Conservation (phyloP, 495 filamentous ascomycete genomes). For the Chaetomium cochliodes region DNA sequence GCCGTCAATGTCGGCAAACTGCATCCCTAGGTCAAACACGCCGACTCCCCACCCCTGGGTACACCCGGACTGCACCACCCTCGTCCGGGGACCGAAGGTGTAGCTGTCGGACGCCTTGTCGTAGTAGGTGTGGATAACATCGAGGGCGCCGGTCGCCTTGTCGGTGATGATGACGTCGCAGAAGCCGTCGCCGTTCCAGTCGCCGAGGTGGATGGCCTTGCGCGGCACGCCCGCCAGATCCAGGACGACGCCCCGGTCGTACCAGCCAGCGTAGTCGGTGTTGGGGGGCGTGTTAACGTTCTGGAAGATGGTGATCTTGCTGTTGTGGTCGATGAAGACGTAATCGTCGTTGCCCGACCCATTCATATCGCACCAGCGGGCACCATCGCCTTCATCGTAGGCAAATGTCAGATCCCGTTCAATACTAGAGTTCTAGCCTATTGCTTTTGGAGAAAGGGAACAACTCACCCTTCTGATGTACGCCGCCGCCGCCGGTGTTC, state of each 20-base stretch:
- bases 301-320: conserved; percentile 15
- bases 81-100: conserved; percentile 3
- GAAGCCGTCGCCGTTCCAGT: conserved; percentile 25
- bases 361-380: conserved; percentile 27
- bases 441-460: not conserved
- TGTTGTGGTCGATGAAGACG: conserved; percentile 35
- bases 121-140: conserved; percentile 8
- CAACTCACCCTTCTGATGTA: not conserved
- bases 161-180: conserved; percentile 22
- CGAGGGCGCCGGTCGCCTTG: conserved; percentile 17
- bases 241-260: conserved; percentile 10
- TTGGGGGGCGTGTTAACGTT: conserved; percentile 18
- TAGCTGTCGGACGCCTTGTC: not conserved
- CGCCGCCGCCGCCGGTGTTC: conserved; percentile 7
- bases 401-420: not conserved
- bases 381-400: conserved; percentile 20
- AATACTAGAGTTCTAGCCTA: not conserved
- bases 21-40: conserved; percentile 19
- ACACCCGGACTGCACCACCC: conserved; percentile 9
- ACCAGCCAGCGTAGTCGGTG: conserved; percentile 13
- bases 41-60: conserved; percentile 20
- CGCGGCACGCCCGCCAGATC: not conserved
- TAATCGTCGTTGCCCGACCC: conserved; percentile 44
- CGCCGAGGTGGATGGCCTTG: conserved; percentile 20
- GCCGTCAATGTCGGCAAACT: conserved; percentile 38